Base-by-base conservation (phyloP, 2,329 filamentous ascomycete genomes). In the Curvularia verruculosa region DNA sequence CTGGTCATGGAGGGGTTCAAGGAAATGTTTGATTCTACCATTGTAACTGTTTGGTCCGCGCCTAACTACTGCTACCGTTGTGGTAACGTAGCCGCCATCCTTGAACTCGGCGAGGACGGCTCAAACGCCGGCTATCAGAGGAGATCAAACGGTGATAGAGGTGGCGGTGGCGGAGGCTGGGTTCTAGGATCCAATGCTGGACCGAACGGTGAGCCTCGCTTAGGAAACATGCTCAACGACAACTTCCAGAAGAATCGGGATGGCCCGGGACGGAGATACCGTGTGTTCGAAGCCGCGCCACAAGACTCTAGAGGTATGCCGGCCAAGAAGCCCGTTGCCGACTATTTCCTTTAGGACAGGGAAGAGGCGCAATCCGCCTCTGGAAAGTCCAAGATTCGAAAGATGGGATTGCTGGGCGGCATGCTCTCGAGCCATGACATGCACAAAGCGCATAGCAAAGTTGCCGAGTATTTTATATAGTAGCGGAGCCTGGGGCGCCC, bases 1-100 rank as follows among this genome's bases (percentile, higher is more conserved):
- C 87, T 99, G 21, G 95, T 99, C 63, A 99, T 98, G 95, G 95
- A 99, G 76, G 95, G 95, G 0, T 99, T 97, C 78, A 98, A 98
- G 79, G 95, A 98, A 19, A 98, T 98, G 93, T 99, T 98, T 72
- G 70, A 73, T 73, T 89, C 88, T 13, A 91, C 88, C 46, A 97
- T 99, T 63, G 95, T 98, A 40, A 99, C 95, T 0, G 95, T 99
- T n/a, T 99, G 95, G 81, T 78, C 75, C 15, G 95, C 95, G 4
- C 95, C 95, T 1, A 99, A 85, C 58, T 85, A 85, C 71, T 85
- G 83, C 69, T 83, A 83, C 66, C 74, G 81, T 31, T 83, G 81
- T 61, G 81, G 81, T 21, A 83, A 83, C 52, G 81, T 99, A 12
- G 95, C 95, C 0, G 94, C 95, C 0, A 93, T 99, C 56, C 81